A percentile compares a stretch with the other conserved stretches of the same genome.
Evolutionary conservation across 2,329 filamentous ascomycete species (phyloP).

Genomic region (Capronia coronata): DNA sequence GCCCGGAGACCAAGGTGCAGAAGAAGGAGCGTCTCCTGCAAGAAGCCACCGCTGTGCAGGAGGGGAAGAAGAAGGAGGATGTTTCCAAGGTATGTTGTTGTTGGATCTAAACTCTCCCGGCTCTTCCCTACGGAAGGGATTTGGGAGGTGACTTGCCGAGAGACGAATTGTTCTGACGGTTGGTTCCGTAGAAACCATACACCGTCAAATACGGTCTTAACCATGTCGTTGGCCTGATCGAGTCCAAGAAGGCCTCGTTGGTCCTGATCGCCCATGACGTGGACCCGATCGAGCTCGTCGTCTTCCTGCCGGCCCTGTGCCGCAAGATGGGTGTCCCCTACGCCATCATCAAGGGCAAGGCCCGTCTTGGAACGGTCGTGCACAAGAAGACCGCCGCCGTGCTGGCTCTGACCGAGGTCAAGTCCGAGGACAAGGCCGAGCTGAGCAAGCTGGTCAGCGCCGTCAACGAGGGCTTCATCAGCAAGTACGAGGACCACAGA

Average conservation of each 20-base stretch:
- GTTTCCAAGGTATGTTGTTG: constrained; percentile 67
- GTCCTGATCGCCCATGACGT: constrained; percentile 99
- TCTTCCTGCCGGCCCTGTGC: constrained; percentile 98
- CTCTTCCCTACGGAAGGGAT: not conserved
- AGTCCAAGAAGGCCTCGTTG: constrained; percentile 99
- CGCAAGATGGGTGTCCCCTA: constrained; percentile 99
- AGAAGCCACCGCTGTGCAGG: constrained; percentile 94
- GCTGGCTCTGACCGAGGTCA: constrained; percentile 91
- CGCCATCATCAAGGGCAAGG: constrained; percentile 99
- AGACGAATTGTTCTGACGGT: not conserved
- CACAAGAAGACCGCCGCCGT: constrained; percentile 99
- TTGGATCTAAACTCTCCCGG: no score
- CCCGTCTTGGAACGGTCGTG: constrained; percentile 94
- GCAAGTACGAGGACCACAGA: constrained; percentile 87
- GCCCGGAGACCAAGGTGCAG: constrained; percentile 96
- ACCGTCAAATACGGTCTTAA: constrained; percentile 99
- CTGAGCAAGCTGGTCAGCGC: constrained; percentile 92
- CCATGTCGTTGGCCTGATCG: constrained; percentile 93
- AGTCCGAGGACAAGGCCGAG: constrained; percentile 96
- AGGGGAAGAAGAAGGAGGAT: constrained; percentile 99
- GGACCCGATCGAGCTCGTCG: constrained; percentile 98
- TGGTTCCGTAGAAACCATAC: constrained; percentile 68
- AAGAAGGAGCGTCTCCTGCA: constrained; percentile 99
- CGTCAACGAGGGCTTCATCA: constrained; percentile 96
- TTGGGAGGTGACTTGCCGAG: not conserved